Conservation (phyloP, 2,329 filamentous ascomycete genomes). For the Niveomyces coronatus region DNA sequence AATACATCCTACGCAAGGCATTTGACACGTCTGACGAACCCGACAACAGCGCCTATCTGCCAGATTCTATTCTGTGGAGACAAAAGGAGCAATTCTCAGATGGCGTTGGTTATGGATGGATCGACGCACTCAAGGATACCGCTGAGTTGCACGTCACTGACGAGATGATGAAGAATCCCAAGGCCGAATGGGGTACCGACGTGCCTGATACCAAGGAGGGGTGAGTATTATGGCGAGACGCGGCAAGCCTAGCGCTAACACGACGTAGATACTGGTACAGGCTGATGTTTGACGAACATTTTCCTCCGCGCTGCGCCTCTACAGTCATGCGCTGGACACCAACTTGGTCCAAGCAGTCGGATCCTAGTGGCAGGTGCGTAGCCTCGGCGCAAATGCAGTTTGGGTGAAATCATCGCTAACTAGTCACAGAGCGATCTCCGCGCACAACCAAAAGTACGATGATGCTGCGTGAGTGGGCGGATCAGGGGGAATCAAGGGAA, state of each 20-base stretch:
- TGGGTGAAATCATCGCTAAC: too few relatives aligned
- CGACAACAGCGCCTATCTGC: slow-evolving; percentile 74
- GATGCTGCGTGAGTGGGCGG: slow-evolving; percentile 32
- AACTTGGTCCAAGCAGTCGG: slow-evolving; percentile 92
- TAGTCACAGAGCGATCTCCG: slow-evolving; percentile 56
- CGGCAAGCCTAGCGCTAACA: slow-evolving; percentile 16
- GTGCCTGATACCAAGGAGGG: slow-evolving; percentile 96
- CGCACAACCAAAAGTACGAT: slow-evolving; percentile 66
- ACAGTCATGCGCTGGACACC: slow-evolving; percentile 97
- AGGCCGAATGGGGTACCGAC: slow-evolving; percentile 88
- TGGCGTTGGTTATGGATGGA: slow-evolving; percentile 98
- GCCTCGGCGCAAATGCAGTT: too few relatives aligned
- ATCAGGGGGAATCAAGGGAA: slow-evolving; percentile 10
- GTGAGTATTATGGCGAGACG: slow-evolving; percentile 35
- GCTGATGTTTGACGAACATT: slow-evolving; percentile 97
- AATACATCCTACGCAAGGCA: slow-evolving; percentile 95
- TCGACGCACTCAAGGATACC: slow-evolving; percentile 91
- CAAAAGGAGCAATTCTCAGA: slow-evolving; percentile 99
- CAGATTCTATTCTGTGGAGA: slow-evolving; percentile 89
- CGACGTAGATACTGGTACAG: slow-evolving; percentile 80
- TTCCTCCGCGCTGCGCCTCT: slow-evolving; percentile 79
- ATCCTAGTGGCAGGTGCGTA: slow-evolving; percentile 79
- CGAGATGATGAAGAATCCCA: slow-evolving; percentile 97
- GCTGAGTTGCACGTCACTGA: slow-evolving; percentile 85
- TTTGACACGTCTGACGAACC: slow-evolving; percentile 91